Evolutionary conservation across 768 basidiomycete species (phyloP), one percentile per base, ranked within the genome.

Genomic region (Leucocoprinus leucothites): DNA sequence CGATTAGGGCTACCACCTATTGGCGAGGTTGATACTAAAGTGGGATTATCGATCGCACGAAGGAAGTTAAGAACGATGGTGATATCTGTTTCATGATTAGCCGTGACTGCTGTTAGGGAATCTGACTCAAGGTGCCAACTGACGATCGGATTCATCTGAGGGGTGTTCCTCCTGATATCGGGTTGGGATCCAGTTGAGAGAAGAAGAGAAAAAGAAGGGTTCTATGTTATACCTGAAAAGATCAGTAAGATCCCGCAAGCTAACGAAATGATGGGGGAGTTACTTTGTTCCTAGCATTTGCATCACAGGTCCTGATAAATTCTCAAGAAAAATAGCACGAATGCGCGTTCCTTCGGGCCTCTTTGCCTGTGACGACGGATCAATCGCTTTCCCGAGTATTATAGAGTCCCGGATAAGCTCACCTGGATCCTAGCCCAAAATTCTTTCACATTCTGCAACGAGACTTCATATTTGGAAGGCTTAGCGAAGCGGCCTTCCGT

Each of bases 141-240:
- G 56, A 83, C 80, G 82, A 65, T 84, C 82, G 60, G 78, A 73
- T 52, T 68, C 22, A n/a, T 66, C 63, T 8, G 63, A 60, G 1
- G 60, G 40, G 1, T 73, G 50, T 45, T 73, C 76, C 60, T 84
- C 83, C 60, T 82, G 78, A 52, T 81, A 85, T 53, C 82, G 76
- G 4, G 81, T 79, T 3, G 84, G 84, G 61, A 85, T 85, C 82
- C 81, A 83, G 56, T 79, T 82, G 2, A 82, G 59, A 18, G 80
- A 80, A 0, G 82, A 82, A 5, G 81, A 81, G 60, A 81, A 85
- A 65, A 82, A 85, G 63, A 84, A 85, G 0, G 82, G 82, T 61
- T 84, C 82, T 42, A 84, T 75, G 18, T 72, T 69, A 53, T 77
- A 82, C 63, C 82, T 78, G 26, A 26, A 21, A 28, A 19, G n/a